Percentiles rank a stretch among this genome's conserved stretches.
Evolutionary conservation across 768 basidiomycete species (phyloP).

Genomic region (Albatrellus ellisii): DNA sequence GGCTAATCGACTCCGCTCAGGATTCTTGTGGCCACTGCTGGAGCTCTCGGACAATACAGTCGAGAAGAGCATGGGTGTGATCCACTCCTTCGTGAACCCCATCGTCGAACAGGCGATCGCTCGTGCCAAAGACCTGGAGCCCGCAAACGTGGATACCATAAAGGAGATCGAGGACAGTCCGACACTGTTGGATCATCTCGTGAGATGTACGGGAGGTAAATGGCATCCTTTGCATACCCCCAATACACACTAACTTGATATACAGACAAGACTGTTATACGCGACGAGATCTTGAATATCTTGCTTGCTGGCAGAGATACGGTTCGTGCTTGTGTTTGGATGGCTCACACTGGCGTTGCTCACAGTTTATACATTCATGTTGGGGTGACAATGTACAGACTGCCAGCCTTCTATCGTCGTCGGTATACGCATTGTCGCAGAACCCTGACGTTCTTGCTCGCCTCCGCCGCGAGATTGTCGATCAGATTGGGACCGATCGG

Average conservation of each 20-base stretch:
- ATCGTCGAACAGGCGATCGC: background rate
- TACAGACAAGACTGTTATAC: constrained; percentile 1
- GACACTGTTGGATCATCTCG: constrained; percentile 44
- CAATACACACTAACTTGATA: background rate
- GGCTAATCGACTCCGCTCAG: constrained; percentile 10
- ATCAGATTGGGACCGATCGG: background rate
- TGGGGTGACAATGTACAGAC: too few species aligned
- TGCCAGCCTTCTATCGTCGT: background rate
- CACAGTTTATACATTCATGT: background rate
- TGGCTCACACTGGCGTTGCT: background rate
- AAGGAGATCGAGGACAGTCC: constrained; percentile 27
- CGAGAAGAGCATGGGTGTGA: constrained; percentile 1
- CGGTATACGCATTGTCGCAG: background rate
- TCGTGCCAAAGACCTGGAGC: background rate
- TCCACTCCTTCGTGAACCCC: background rate
- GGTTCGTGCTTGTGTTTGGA: constrained; percentile 16
- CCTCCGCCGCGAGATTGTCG: background rate
- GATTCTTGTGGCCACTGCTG: constrained; percentile 12
- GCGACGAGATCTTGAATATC: constrained; percentile 18
- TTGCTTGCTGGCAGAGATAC: constrained; percentile 19
- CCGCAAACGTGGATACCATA: constrained; percentile 1
- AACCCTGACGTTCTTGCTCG: background rate
- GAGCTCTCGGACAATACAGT: constrained; percentile 13
- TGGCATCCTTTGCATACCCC: background rate
- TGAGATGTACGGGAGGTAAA: constrained; percentile 32